Evolutionary conservation across 805 yeast genomes (phyloP), one percentile per base, ranked within the genome.

Genomic region (Ogataea polymorpha): DNA sequence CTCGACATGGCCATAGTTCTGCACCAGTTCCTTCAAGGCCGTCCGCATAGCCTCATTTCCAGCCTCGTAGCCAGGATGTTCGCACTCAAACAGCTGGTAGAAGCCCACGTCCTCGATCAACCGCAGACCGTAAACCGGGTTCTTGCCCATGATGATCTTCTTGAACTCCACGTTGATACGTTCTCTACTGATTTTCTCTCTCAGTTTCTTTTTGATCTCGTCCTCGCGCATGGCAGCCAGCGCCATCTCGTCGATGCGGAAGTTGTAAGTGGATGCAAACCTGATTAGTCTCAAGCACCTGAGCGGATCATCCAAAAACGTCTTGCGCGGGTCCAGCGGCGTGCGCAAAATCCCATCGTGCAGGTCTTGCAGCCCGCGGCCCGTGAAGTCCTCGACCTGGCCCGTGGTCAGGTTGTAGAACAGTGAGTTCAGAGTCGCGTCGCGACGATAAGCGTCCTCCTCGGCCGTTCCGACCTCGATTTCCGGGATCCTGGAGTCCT

Each of bases 251-350:
- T 81, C 95, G 23, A 93, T 73, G 1, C 51, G 52, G 56, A 90
- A 93, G 35, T 77, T 71, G 55, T 84, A 87, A 42, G 87, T 77
- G 24, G 86, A 72, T 0, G 96, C 93, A 67, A 93, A 93, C 50
- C 99, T 69, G 20, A 93, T 76, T 42, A 93, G 66, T 46, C 99
- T 71, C 42, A 93, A 63, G 2, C 91, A 93, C 44, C 99, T 73
- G 44, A 93, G 71, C 1, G 99, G 99, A 62, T 93, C 99, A 58
- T 93, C 99, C 34, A 82, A 56, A 54, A 93, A 93, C 1, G 99
- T 93, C 54, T 83, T 79, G 29, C 72, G 59, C 5, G 99, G 96
- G 23, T 79, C 82, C 39, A 93, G 69, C 0, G 99, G 99, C 0
- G 99, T 93, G 40, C 96, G 69, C 42, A 93, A 67, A 0, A 88